phyloP scores from a whole-genome alignment of 345 rosid species.

The Hypericum androsaemum region DNA sequence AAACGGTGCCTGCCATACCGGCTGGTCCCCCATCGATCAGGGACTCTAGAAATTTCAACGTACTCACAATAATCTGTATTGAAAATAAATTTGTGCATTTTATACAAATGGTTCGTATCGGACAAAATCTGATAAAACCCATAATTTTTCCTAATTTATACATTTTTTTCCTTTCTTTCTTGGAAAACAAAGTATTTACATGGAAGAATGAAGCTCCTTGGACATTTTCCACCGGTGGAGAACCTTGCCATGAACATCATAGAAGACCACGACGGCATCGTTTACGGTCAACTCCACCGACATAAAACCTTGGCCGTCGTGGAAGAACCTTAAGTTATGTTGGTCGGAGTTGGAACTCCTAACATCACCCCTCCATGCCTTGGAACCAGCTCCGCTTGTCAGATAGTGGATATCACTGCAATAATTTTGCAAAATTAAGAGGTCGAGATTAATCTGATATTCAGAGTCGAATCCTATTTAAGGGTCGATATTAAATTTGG shows the following conservation, averaged over 20 bases:
- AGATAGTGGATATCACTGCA: slow-evolving; percentile 45
- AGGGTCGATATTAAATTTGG: too few species aligned
- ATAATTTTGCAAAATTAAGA: neutral
- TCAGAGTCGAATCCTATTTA: too few species aligned
- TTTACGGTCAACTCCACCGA: slow-evolving; percentile 31
- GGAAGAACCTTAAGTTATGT: slow-evolving; percentile 40
- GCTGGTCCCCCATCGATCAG: too few species aligned
- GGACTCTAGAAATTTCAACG: too few species aligned
- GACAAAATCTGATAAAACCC: too few species aligned
- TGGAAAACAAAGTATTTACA: neutral
- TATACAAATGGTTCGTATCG: too few species aligned
- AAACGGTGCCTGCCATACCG: too few species aligned
- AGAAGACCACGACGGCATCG: slow-evolving; percentile 27
- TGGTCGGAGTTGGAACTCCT: slow-evolving; percentile 12
- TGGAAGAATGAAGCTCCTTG: slow-evolving; percentile 18
- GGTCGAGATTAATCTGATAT: neutral
- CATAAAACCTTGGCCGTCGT: slow-evolving; percentile 84
- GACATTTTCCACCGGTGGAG: slow-evolving; percentile 40
- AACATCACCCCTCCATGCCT: slow-evolving; percentile 67
- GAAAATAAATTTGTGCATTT: too few species aligned
- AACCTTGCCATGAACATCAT: slow-evolving; percentile 39
- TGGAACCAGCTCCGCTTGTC: slow-evolving; percentile 84
- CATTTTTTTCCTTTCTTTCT: too few species aligned
- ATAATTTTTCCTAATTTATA: too few species aligned
- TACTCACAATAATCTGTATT: too few species aligned